Evolutionary conservation across 1,284 basidiomycete genomes (phyloP).

Genomic region (Porogramme epimiltina): DNA sequence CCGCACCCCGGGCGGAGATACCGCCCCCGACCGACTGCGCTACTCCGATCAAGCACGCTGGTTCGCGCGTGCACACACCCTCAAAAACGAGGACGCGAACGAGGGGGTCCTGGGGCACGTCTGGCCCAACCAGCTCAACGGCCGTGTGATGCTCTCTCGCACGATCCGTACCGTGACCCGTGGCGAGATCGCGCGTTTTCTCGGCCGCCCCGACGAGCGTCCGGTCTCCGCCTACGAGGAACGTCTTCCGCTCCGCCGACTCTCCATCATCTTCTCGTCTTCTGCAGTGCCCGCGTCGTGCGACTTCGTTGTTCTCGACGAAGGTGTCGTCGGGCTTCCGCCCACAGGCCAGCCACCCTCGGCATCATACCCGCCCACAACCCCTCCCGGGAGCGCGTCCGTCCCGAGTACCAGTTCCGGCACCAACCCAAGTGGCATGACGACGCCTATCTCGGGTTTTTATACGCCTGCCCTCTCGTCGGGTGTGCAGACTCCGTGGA

Average conservation of each 20-base stretch:
- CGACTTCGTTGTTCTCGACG: slow-evolving; percentile 70
- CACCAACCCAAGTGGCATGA: too few relatives aligned
- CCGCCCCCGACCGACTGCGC: slow-evolving; percentile 40
- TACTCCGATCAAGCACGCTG: slow-evolving; percentile 79
- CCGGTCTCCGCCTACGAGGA: slow-evolving; percentile 17
- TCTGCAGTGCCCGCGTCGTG: slow-evolving; percentile 57
- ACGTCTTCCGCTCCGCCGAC: slow-evolving; percentile 57
- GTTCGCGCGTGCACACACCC: slow-evolving; percentile 68
- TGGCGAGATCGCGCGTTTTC: neutral
- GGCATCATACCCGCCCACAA: neutral
- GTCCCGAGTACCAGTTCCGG: neutral
- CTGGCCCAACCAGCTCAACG: slow-evolving; percentile 91
- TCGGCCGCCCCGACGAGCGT: neutral
- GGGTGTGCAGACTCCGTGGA: too few relatives aligned
- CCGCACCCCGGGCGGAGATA: slow-evolving; percentile 27
- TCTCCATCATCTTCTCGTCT: slow-evolving; percentile 78
- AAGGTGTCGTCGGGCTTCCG: slow-evolving; percentile 49
- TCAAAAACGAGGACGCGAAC: slow-evolving; percentile 60
- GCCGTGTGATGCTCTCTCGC: slow-evolving; percentile 78
- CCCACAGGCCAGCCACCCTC: slow-evolving; percentile 14
- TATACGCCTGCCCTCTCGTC: too few relatives aligned
- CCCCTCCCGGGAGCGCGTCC: too few relatives aligned
- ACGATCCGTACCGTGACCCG: slow-evolving; percentile 53
- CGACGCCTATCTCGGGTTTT: too few relatives aligned
- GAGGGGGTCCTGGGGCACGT: slow-evolving; percentile 84